These are phyloP conservation scores for Zasmidium angulare DNA, from an alignment of 2,329 filamentous ascomycete genomes.

Conservation along the genomic window DNA sequence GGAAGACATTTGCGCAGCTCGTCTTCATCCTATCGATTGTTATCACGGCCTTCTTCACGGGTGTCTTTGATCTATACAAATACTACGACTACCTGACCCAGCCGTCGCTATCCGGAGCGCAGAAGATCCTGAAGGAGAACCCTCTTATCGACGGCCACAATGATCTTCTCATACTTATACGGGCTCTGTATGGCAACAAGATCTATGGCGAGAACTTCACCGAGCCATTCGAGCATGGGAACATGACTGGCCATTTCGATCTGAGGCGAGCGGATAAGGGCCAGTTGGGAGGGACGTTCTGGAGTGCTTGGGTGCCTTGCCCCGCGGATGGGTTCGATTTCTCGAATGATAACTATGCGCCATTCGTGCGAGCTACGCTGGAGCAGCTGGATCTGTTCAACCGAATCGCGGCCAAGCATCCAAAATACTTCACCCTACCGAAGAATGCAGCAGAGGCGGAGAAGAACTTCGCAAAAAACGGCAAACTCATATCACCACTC, in stretches of 20 bases:
- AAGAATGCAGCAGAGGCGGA: constrained; percentile 62
- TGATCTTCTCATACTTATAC: constrained; percentile 76
- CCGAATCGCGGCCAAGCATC: constrained; percentile 64
- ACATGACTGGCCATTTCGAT: constrained; percentile 71
- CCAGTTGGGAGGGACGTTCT: constrained; percentile 81
- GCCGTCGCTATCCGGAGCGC: constrained; percentile 17
- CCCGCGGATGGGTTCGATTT: constrained; percentile 72
- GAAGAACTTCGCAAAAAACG: constrained; percentile 46
- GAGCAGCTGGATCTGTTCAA: constrained; percentile 73
- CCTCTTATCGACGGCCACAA: constrained; percentile 72
- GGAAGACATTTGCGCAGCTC: constrained; percentile 11
- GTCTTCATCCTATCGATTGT: constrained; percentile 16
- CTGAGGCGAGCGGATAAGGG: constrained; percentile 71
- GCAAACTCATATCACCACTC: constrained; percentile 69
- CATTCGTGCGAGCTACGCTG: constrained; percentile 66
- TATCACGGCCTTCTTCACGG: constrained; percentile 7
- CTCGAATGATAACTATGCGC: constrained; percentile 68
- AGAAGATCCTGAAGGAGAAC: constrained; percentile 27
- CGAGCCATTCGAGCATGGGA: constrained; percentile 70
- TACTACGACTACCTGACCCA: constrained; percentile 6
- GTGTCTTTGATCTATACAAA: constrained; percentile 12
- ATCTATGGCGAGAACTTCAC: constrained; percentile 70
- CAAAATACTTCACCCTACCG: constrained; percentile 66
- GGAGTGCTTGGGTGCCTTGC: constrained; percentile 82
- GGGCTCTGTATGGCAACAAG: constrained; percentile 67